Evolutionary conservation across 2,329 filamentous ascomycete species (phyloP).

Genomic region (Cordyceps militaris): DNA sequence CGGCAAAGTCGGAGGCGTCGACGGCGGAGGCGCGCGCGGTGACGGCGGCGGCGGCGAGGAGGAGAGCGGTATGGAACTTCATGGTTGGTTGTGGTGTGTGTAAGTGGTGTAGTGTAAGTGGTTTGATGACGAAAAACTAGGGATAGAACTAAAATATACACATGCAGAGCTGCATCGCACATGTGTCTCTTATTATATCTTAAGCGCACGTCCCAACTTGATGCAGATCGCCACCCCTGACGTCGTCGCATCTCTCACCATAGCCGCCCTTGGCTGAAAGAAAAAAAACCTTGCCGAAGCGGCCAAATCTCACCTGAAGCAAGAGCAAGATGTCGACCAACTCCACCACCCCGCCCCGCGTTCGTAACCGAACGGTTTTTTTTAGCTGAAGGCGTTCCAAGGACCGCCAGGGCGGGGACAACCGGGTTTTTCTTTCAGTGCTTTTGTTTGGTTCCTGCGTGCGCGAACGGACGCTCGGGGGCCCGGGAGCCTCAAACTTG

Average conservation of each 20-base stretch:
- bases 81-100: not conserved
- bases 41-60: not conserved
- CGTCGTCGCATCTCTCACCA: not conserved
- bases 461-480: not conserved
- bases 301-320: not conserved
- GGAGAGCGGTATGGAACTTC: conserved; percentile 2
- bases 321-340: not conserved
- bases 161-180: not conserved
- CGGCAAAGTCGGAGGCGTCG: conserved; percentile 33
- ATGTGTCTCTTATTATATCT: not conserved
- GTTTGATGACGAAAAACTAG: not conserved
- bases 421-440: no score
- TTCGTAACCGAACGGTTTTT: no score
- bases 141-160: not conserved
- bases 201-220: not conserved
- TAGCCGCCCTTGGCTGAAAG: not conserved
- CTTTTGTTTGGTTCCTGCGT: not conserved
- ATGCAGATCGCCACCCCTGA: not conserved
- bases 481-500: not conserved
- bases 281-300: not conserved
- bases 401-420: no score
- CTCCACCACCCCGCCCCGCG: no score
- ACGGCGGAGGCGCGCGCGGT: not conserved
- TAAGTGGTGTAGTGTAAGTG: not conserved
- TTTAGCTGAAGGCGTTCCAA: no score